phyloP scores from a whole-genome alignment of 2,329 filamentous ascomycete species.

The Alternaria sp. region DNA sequence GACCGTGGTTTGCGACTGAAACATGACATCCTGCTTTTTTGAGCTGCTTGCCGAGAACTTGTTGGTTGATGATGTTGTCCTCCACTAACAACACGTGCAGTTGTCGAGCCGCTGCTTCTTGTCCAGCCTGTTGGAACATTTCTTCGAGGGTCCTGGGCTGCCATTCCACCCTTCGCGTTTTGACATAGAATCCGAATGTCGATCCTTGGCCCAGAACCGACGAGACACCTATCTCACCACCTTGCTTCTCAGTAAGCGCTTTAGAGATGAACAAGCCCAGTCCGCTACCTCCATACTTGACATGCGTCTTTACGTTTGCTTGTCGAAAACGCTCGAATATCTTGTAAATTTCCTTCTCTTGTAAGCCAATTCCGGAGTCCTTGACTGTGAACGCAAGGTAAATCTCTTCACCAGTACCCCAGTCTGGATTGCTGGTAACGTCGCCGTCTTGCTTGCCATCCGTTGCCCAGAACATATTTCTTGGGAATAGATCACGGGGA shows the following conservation, averaged over 20 bases:
- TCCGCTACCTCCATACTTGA: slow-evolving; percentile 56
- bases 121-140: slow-evolving; percentile 13
- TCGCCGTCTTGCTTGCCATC: slow-evolving; percentile 31
- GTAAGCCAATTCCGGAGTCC: slow-evolving; percentile 55
- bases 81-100: slow-evolving; percentile 49
- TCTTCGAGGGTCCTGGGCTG: slow-evolving; percentile 16
- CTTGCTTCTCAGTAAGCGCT: slow-evolving; percentile 56
- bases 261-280: slow-evolving; percentile 58
- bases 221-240: slow-evolving; percentile 58
- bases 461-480: slow-evolving; percentile 44
- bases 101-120: slow-evolving; percentile 6
- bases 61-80: slow-evolving; percentile 53
- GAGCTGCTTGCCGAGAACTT: slow-evolving; percentile 48
- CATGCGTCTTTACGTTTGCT: slow-evolving; percentile 48
- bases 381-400: slow-evolving; percentile 51
- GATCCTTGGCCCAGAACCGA: slow-evolving; percentile 49
- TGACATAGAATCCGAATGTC: slow-evolving; percentile 58
- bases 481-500: slow-evolving; percentile 38
- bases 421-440: slow-evolving; percentile 43
- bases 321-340: slow-evolving; percentile 51
- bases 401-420: slow-evolving; percentile 51
- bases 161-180: slow-evolving; percentile 37
- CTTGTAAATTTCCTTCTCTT: slow-evolving; percentile 50
- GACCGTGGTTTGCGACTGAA: slow-evolving; percentile 48
- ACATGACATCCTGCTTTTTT: slow-evolving; percentile 45